Evolutionary conservation across 345 rosid genomes (phyloP), one percentile per base, ranked within the genome.

Genomic region (Salix viminalis): DNA sequence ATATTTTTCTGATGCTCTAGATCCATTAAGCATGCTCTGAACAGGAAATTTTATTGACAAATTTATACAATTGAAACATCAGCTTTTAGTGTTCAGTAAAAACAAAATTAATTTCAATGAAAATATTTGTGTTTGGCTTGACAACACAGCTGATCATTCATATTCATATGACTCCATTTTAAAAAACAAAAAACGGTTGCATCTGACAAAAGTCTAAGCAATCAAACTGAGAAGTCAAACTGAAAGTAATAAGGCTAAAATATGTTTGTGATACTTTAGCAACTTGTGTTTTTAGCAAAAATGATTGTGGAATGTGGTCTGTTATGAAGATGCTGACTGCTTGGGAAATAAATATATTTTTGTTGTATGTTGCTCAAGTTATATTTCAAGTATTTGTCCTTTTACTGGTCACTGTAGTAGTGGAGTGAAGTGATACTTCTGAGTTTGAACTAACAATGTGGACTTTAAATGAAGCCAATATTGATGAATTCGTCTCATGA

Each of bases 1-100:
- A 66, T 76, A 44, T 70, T 60, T 60, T 42, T 73, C 39, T 0
- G 48, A 65, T 79, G 66, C 72, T 82, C 26, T 50, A 26, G 24
- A 34, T 26, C 28, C 64, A 48, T n/a, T 67, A 24, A 15, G 18
- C 26, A 48, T 70, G 37, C 32, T 74, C 30, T 56, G 42, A 23
- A 28, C 34, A 19, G 52, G 65, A 30, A 42, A 67, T 30, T 64
- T 16, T 24, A 26, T 21, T 30, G 21, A 75, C 18, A 26, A 13
- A 58, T 26, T 18, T 72, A 62, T 12, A 62, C 12, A 7, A 9
- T 2, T 26, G 32, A 72, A 11, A 74, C 26, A 21, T 54, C 9
- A n/a, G n/a, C 52, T 70, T 13, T 16, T 44, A 23, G n/a, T 24
- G 30, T 61, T 58, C 3, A 21, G 1, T 5, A 18, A 26, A 28